Evolutionary conservation across 345 rosid genomes (phyloP).

Genomic region (Gossypium bickii): DNA sequence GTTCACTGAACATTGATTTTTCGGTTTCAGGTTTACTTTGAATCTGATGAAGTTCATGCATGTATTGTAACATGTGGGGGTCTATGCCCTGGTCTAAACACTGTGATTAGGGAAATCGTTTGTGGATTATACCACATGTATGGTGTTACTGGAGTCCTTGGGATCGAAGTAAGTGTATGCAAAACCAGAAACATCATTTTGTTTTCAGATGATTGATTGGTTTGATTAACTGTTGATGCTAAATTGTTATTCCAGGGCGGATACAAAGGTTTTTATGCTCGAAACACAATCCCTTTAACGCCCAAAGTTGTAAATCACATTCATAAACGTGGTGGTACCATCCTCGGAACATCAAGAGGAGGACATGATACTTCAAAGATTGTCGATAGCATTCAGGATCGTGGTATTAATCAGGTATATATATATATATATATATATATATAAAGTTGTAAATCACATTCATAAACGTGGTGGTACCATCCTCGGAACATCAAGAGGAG

Average conservation of each 20-base stretch:
- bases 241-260: constrained; percentile 55
- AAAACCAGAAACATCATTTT: too few relatives aligned
- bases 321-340: constrained; percentile 90
- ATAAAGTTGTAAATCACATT: constrained; percentile 73
- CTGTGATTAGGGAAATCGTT: constrained; percentile 82
- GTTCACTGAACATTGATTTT: neutral
- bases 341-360: constrained; percentile 83
- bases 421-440: too few relatives aligned
- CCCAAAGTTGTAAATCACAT: constrained; percentile 79
- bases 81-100: constrained; percentile 89
- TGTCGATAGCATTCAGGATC: constrained; percentile 92
- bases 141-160: constrained; percentile 70
- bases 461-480: constrained; percentile 93
- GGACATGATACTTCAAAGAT: constrained; percentile 84
- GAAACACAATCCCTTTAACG: constrained; percentile 57
- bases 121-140: constrained; percentile 73
- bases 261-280: constrained; percentile 84
- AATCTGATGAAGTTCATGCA: constrained; percentile 75
- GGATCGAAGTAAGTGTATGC: constrained; percentile 63
- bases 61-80: constrained; percentile 95
- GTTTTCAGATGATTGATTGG: neutral
- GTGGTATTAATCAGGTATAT: constrained; percentile 85
- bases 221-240: neutral
- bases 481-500: constrained; percentile 85
- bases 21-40: constrained; percentile 53